Conservation (phyloP, 768 basidiomycete species). For the Zangia roseola region DNA sequence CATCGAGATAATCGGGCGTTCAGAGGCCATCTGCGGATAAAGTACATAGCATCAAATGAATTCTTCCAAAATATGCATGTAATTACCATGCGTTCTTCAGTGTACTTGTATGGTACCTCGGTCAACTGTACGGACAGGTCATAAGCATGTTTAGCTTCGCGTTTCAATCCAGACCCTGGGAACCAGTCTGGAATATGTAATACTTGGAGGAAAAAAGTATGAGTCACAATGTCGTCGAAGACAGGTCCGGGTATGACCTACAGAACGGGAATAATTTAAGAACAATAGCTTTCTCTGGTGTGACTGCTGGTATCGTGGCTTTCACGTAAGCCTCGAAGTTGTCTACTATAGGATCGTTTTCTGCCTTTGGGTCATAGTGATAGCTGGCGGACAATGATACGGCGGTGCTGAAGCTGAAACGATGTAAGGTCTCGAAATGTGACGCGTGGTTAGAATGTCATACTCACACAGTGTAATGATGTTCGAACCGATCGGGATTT, state of each 20-base stretch:
- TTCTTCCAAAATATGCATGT: not conserved
- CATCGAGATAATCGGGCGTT: not conserved
- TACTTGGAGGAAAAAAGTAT: conserved; percentile 9
- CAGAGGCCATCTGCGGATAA: not conserved
- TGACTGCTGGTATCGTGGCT: not conserved
- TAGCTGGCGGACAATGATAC: conserved; percentile 1
- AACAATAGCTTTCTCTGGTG: conserved; percentile 1
- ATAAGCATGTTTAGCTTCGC: not conserved
- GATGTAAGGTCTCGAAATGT: not conserved
- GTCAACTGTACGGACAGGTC: not conserved
- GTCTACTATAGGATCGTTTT: conserved; percentile 3
- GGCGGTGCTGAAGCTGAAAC: not conserved
- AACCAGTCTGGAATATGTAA: conserved; percentile 24
- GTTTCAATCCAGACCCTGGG: conserved; percentile 9
- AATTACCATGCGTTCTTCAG: not conserved
- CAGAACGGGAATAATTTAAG: conserved; percentile 9
- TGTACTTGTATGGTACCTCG: conserved; percentile 3
- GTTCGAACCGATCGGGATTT: not conserved
- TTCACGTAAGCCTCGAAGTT: not conserved
- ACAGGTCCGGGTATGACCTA: not conserved
- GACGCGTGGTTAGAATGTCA: not conserved
- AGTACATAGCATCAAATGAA: not conserved
- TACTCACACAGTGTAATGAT: not conserved
- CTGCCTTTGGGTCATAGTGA: not conserved
- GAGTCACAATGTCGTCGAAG: conserved; percentile 5